Percentiles rank a stretch among this genome's conserved stretches.
Evolutionary conservation across 2,329 filamentous ascomycete species (phyloP).

Genomic region (Parastagonospora avenae): DNA sequence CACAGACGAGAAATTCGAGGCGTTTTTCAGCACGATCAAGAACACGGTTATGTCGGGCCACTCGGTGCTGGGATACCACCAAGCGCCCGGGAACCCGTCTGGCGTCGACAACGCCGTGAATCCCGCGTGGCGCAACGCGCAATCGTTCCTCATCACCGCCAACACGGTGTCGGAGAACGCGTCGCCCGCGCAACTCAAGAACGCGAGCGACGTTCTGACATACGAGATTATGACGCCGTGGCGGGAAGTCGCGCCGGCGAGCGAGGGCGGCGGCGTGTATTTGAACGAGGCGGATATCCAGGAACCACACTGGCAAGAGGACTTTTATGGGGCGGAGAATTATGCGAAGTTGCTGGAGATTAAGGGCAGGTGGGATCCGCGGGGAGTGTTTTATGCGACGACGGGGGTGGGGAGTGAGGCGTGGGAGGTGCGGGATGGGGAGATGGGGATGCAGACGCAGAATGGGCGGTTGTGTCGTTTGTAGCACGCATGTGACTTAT

Average conservation of each 20-base stretch:
- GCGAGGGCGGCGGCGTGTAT: slow-evolving; percentile 24
- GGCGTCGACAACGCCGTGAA: slow-evolving; percentile 22
- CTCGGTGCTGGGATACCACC: slow-evolving; percentile 14
- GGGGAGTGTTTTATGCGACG: slow-evolving; percentile 33
- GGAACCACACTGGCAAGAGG: slow-evolving; percentile 25
- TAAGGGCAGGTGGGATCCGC: slow-evolving; percentile 39
- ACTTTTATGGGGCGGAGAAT: slow-evolving; percentile 26
- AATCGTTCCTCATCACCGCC: slow-evolving; percentile 14
- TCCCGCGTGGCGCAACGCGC: slow-evolving; percentile 16
- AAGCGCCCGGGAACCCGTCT: slow-evolving; percentile 12
- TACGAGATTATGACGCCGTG: slow-evolving; percentile 15
- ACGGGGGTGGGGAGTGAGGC: slow-evolving; percentile 35
- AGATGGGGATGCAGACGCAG: slow-evolving; percentile 12
- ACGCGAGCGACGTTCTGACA: slow-evolving; percentile 3
- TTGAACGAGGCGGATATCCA: slow-evolving; percentile 34
- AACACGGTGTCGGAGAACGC: slow-evolving; percentile 4
- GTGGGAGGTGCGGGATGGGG: slow-evolving; percentile 23
- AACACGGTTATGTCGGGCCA: slow-evolving; percentile 18
- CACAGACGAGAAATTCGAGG: slow-evolving; percentile 8
- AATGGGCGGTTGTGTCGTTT: slow-evolving; percentile 15
- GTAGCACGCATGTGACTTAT: too few relatives aligned
- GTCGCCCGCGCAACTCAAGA: slow-evolving; percentile 5
- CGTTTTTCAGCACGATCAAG: slow-evolving; percentile 6
- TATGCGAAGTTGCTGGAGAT: slow-evolving; percentile 30
- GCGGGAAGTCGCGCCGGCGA: slow-evolving; percentile 18